Evolutionary conservation across 768 basidiomycete genomes (phyloP).

Genomic region (Phanerochaete carnosa): DNA sequence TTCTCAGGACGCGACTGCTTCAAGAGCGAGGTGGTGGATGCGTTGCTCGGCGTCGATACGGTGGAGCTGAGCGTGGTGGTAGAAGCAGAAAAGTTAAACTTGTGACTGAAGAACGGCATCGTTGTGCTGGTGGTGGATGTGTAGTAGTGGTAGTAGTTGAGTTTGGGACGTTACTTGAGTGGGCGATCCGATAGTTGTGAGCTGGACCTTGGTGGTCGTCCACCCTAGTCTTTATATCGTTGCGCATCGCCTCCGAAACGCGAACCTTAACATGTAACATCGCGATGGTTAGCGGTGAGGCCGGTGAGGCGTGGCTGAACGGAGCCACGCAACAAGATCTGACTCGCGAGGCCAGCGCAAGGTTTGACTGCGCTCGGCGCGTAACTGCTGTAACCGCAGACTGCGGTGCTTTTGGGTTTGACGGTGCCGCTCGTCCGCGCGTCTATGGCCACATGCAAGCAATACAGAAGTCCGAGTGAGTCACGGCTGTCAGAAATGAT

Average conservation of each 20-base stretch:
- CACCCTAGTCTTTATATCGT: not conserved
- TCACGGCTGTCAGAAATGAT: not conserved
- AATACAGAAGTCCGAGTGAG: too few relatives aligned
- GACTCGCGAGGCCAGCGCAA: not conserved
- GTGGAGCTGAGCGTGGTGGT: not conserved
- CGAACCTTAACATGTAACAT: too few relatives aligned
- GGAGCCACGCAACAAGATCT: not conserved
- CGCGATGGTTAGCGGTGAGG: too few relatives aligned
- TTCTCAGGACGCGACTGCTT: not conserved
- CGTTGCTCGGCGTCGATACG: not conserved
- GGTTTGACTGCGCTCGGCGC: not conserved
- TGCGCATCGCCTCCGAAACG: not conserved
- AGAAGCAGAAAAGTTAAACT: not conserved
- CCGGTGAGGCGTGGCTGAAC: not conserved
- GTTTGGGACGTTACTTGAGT: not conserved
- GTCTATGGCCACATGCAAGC: not conserved
- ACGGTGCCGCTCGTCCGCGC: not conserved
- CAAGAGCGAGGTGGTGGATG: not conserved
- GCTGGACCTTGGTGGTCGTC: not conserved
- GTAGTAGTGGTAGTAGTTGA: not conserved
- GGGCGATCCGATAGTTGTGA: not conserved
- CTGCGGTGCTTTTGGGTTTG: not conserved
- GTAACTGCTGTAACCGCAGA: not conserved
- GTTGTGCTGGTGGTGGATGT: not conserved
- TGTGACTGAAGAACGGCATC: not conserved